Percentiles rank a stretch among this genome's conserved stretches.
phyloP scores from a whole-genome alignment of 73 alveolate genomes.

The Paramecium caudatum region DNA sequence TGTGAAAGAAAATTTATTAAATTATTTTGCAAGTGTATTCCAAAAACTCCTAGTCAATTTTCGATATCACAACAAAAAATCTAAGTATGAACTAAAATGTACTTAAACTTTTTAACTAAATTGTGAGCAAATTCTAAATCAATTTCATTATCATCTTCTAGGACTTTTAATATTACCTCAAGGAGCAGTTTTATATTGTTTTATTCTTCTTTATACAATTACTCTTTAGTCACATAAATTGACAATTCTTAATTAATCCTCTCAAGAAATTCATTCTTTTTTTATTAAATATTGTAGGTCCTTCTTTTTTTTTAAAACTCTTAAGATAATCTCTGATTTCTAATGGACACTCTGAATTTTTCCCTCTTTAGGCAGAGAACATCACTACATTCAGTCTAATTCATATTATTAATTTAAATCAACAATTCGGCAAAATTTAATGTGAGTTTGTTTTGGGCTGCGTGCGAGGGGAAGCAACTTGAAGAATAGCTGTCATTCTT shows the following conservation, averaged over 20 bases:
- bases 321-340: constrained; percentile 7
- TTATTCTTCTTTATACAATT: neutral
- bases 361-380: neutral
- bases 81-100: neutral
- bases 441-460: neutral
- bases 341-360: constrained; percentile 13
- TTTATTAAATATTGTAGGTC: neutral
- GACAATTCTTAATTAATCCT: neutral
- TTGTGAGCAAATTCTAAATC: constrained; percentile 7
- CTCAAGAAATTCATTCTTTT: constrained; percentile 12
- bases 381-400: constrained; percentile 5
- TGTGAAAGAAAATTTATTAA: neutral
- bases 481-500: constrained; percentile 16
- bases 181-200: constrained; percentile 5
- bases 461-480: neutral
- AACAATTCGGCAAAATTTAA: neutral
- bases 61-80: neutral
- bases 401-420: constrained; percentile 26
- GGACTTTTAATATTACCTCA: neutral
- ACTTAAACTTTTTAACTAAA: constrained; percentile 25
- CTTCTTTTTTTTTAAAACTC: constrained; percentile 31
- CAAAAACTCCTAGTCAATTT: neutral
- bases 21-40: neutral
- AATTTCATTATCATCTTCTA: neutral
- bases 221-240: neutral